Evolutionary conservation across 768 basidiomycete species (phyloP), one percentile per base, ranked within the genome.

Genomic region (Flagelloscypha sp.): DNA sequence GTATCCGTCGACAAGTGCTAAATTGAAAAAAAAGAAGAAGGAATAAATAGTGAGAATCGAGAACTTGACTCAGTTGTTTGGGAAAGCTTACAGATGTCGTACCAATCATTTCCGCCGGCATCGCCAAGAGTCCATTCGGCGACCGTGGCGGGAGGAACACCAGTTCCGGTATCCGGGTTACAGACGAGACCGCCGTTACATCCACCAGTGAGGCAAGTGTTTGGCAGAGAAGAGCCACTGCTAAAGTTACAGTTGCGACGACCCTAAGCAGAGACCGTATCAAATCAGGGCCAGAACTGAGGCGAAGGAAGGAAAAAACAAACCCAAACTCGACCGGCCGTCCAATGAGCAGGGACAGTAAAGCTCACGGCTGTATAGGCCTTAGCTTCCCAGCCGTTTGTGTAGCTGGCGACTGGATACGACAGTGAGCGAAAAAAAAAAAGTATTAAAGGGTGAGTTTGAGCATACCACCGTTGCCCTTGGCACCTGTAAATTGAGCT

Each of bases 41-140:
- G n/a, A n/a, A n/a, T n/a, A n/a, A n/a, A n/a, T n/a, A n/a, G n/a
- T n/a, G n/a, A n/a, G n/a, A n/a, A n/a, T n/a, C n/a, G n/a, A n/a
- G n/a, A n/a, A n/a, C n/a, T n/a, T n/a, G n/a, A n/a, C n/a, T n/a
- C n/a, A n/a, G n/a, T n/a, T n/a, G n/a, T n/a, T n/a, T n/a, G n/a
- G n/a, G 28, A 11, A 17, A 12, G 45, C 58, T 10, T 34, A 77
- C 77, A 71, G n/a, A n/a, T n/a, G 50, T 81, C 79, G 35, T 79
- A 83, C 41, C 59, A 76, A 42, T 83, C 81, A 1, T 27, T 17
- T 30, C 59, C 63, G 9, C 58, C 64, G 27, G 53, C 48, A 1
- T 49, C 64, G 44, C 60, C 45, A 7, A 83, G 54, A n/a, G 76
- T 81, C 59, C 71, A 83, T 45, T 84, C 79, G 1, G 81, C 82